Conservation (phyloP, 768 basidiomycete genomes). For the Lactarius quietus region DNA sequence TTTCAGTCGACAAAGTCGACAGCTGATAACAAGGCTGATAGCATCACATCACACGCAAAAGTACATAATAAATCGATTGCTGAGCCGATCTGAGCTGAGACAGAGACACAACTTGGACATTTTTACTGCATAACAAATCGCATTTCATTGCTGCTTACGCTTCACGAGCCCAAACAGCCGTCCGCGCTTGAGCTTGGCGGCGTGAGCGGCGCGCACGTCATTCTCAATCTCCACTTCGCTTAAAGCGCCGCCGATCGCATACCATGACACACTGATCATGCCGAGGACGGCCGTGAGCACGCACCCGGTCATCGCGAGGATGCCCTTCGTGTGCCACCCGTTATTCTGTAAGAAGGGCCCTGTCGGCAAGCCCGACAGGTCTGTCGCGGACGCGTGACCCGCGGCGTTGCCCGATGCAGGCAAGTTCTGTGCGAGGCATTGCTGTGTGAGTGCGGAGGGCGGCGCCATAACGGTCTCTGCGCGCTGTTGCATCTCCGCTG, state of each 20-base stretch:
- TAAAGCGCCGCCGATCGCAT: constrained; percentile 67
- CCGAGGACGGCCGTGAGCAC: constrained; percentile 81
- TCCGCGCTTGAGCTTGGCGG: constrained; percentile 52
- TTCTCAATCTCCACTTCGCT: constrained; percentile 80
- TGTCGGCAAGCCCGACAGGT: constrained; percentile 58
- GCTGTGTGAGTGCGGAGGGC: constrained; percentile 47
- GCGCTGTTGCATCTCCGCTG: constrained; percentile 59
- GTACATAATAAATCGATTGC: too few relatives aligned
- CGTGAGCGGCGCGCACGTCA: constrained; percentile 55
- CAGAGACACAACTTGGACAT: too few relatives aligned
- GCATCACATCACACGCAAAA: too few relatives aligned
- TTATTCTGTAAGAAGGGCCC: constrained; percentile 72
- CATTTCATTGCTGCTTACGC: constrained; percentile 9
- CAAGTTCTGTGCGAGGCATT: constrained; percentile 62
- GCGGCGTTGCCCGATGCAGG: constrained; percentile 83
- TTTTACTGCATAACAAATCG: background rate
- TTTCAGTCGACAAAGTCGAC: too few relatives aligned
- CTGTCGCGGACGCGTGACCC: constrained; percentile 64
- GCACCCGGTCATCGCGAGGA: constrained; percentile 72
- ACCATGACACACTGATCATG: constrained; percentile 83
- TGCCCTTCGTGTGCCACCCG: constrained; percentile 72
- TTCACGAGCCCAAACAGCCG: constrained; percentile 41
- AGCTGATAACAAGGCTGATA: too few relatives aligned
- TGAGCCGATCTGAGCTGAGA: too few relatives aligned
- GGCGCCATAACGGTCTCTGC: constrained; percentile 47